phyloP scores from a whole-genome alignment of 768 basidiomycete genomes.

The Amanita muscaria region DNA sequence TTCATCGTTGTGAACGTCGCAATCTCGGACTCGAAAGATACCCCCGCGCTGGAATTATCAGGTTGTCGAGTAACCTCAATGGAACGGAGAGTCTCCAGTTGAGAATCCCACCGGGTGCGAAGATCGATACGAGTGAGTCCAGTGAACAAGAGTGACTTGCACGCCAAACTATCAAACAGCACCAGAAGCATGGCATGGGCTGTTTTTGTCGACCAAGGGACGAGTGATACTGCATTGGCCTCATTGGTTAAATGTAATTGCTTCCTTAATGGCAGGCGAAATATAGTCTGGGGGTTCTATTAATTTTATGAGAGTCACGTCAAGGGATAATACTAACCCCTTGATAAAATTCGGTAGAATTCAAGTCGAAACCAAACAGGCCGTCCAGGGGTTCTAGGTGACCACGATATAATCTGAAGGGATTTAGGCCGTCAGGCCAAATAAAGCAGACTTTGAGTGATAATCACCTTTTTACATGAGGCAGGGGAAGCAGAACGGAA shows the following conservation, averaged over 20 bases:
- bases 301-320: slow-evolving; percentile 1
- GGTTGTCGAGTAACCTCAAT: slow-evolving; percentile 15
- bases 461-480: slow-evolving; percentile 25
- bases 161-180: slow-evolving; percentile 22
- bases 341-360: slow-evolving; percentile 20
- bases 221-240: slow-evolving; percentile 16
- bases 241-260: slow-evolving; percentile 16
- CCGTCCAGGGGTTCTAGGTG: slow-evolving; percentile 32
- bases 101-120: slow-evolving; percentile 13
- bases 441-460: neutral
- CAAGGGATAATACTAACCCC: slow-evolving; percentile 27
- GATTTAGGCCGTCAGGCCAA: neutral
- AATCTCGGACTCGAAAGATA: neutral
- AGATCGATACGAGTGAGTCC: slow-evolving; percentile 22
- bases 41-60: neutral
- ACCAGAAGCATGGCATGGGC: slow-evolving; percentile 21
- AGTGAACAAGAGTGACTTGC: slow-evolving; percentile 35
- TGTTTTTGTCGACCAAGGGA: slow-evolving; percentile 15
- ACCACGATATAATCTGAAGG: slow-evolving; percentile 30
- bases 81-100: slow-evolving; percentile 15
- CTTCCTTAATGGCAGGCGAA: slow-evolving; percentile 36
- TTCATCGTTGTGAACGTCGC: neutral
- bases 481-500: slow-evolving; percentile 24
- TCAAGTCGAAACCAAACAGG: slow-evolving; percentile 30
- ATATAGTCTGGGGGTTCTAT: slow-evolving; percentile 30